Evolutionary conservation across 176 grass and related monocot species (phyloP).

Genomic region (Oryza nivara): DNA sequence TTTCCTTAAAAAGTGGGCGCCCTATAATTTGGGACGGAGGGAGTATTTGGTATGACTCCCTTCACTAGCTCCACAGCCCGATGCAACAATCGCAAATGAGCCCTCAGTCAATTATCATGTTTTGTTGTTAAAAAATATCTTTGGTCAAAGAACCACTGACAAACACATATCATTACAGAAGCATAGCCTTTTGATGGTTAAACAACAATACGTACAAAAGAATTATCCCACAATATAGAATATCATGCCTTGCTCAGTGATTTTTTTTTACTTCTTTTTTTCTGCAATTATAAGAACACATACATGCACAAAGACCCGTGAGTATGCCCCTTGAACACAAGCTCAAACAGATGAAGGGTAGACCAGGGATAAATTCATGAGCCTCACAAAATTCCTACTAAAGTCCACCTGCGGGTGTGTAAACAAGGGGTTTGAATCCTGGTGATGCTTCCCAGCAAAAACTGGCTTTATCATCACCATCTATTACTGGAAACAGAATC

Average conservation of each 20-base stretch:
- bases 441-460: background rate
- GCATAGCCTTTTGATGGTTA: background rate
- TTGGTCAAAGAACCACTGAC: background rate
- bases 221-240: background rate
- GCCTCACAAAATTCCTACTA: background rate
- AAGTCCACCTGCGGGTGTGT: background rate
- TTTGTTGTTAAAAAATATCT: background rate
- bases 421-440: background rate
- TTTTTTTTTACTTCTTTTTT: background rate
- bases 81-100: background rate
- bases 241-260: background rate
- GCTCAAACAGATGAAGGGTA: background rate
- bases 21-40: no score
- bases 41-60: background rate
- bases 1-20: no score
- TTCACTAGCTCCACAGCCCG: background rate
- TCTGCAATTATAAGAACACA: background rate
- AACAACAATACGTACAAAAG: background rate
- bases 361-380: background rate
- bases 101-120: background rate
- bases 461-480: background rate
- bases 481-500: background rate
- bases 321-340: background rate
- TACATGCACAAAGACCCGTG: no score
- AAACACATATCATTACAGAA: background rate